Percentiles rank a stretch among this genome's conserved stretches.
Conservation (phyloP, 2,329 filamentous ascomycete genomes). For the Pestalotiopsis sp. region DNA sequence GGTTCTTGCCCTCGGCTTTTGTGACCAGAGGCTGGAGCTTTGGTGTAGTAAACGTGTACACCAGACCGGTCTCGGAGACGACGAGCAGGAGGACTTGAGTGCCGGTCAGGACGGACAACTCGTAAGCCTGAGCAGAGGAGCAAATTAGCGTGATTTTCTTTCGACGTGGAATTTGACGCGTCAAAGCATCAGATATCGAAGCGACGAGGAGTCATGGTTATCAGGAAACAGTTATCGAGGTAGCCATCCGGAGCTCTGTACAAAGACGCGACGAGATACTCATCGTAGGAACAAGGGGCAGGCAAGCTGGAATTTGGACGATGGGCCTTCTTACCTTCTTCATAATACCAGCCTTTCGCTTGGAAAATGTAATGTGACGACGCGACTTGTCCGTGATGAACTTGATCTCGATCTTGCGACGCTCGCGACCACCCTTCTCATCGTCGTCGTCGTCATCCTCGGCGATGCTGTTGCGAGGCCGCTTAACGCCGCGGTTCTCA, state of each 20-base stretch:
- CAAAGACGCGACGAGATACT: not conserved
- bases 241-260: not conserved
- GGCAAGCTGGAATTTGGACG: slow-evolving; percentile 10
- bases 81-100: slow-evolving; percentile 96
- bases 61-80: slow-evolving; percentile 94
- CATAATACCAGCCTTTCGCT: slow-evolving; percentile 99
- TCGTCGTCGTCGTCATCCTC: slow-evolving; percentile 98
- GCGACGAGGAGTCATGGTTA: not conserved
- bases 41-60: slow-evolving; percentile 98
- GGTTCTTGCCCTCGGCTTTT: slow-evolving; percentile 97
- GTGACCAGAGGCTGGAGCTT: slow-evolving; percentile 98
- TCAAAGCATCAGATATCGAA: not conserved
- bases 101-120: slow-evolving; percentile 94
- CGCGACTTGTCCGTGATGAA: slow-evolving; percentile 99
- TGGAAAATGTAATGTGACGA: slow-evolving; percentile 98
- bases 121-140: slow-evolving; percentile 73
- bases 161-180: not conserved
- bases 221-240: not conserved
- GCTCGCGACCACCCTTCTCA: slow-evolving; percentile 95
- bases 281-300: not conserved
- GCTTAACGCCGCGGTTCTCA: slow-evolving; percentile 86
- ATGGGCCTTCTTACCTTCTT: slow-evolving; percentile 77
- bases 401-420: slow-evolving; percentile 99
- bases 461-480: slow-evolving; percentile 76
- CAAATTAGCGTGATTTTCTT: slow-evolving; percentile 23